Conservation (phyloP, 2,329 filamentous ascomycete species). For the Talaromyces sp. region DNA sequence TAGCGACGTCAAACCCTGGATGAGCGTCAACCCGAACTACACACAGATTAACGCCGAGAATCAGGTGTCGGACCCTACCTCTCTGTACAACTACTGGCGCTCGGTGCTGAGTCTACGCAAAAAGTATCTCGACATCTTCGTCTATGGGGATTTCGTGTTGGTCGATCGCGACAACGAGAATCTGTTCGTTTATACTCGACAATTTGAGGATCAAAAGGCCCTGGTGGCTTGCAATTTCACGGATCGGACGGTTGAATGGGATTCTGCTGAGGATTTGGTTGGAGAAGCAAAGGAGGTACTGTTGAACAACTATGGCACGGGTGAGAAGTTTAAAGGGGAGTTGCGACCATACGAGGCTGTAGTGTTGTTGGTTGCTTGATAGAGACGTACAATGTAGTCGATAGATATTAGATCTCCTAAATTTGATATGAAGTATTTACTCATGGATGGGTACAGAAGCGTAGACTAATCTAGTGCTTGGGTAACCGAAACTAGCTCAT, state of each 20-base stretch:
- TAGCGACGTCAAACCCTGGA: constrained; percentile 63
- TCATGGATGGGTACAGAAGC: no score
- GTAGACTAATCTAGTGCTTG: no score
- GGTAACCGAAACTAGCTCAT: no score
- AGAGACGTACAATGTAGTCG: background rate
- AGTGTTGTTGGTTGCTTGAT: constrained; percentile 26
- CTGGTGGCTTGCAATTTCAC: constrained; percentile 39
- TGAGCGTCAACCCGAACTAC: constrained; percentile 65
- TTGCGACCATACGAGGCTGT: constrained; percentile 35
- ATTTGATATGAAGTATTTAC: no score
- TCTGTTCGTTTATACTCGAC: constrained; percentile 56
- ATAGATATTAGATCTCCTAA: background rate
- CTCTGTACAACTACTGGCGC: constrained; percentile 62
- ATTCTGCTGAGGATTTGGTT: constrained; percentile 29
- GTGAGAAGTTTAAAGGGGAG: constrained; percentile 22
- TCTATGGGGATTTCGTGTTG: constrained; percentile 63
- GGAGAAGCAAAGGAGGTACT: constrained; percentile 28
- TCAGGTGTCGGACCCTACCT: constrained; percentile 39
- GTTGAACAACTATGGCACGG: constrained; percentile 31
- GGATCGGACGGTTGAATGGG: constrained; percentile 31
- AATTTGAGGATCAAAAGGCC: constrained; percentile 32
- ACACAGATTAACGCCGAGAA: constrained; percentile 55
- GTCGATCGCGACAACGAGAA: constrained; percentile 52
- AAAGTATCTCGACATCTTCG: constrained; percentile 58
- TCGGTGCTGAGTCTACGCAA: constrained; percentile 60